Evolutionary conservation across 2,329 filamentous ascomycete genomes (phyloP).

Genomic region (Penicillium sp.): DNA sequence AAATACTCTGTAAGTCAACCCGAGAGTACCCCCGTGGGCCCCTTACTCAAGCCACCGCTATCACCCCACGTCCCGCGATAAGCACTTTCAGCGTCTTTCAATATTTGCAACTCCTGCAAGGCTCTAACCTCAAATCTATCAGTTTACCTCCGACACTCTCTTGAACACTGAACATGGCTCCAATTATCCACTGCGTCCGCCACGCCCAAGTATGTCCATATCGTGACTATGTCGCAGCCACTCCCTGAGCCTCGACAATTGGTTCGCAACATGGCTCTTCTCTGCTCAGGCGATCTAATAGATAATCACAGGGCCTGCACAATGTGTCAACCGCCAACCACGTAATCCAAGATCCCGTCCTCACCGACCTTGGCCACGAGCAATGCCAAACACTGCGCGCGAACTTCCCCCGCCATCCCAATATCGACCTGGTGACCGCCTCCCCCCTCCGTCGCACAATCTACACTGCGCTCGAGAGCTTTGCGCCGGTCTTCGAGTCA

Average conservation of each 20-base stretch:
- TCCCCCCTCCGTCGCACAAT: conserved; percentile 80
- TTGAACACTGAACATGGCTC: conserved; percentile 32
- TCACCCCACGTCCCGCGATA: conserved; percentile 20
- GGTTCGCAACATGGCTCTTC: neutral
- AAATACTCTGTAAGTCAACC: neutral
- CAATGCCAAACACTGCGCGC: conserved; percentile 67
- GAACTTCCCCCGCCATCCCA: conserved; percentile 62
- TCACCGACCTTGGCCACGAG: conserved; percentile 70
- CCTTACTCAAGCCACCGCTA: neutral
- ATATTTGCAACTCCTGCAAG: neutral
- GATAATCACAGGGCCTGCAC: conserved; percentile 65
- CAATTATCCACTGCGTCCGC: conserved; percentile 44
- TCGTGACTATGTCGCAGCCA: neutral
- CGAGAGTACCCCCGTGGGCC: neutral
- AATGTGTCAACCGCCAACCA: conserved; percentile 72
- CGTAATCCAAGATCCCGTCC: conserved; percentile 68
- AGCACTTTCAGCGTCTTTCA: conserved; percentile 9
- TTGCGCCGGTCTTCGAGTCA: conserved; percentile 54
- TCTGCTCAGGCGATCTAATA: conserved; percentile 7
- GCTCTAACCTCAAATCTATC: neutral
- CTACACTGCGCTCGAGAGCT: conserved; percentile 70
- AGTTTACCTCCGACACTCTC: neutral
- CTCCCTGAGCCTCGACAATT: neutral
- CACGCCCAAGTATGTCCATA: conserved; percentile 43
- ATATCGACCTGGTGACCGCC: conserved; percentile 68